Percentiles rank a stretch among this genome's conserved stretches.
Conservation (phyloP, 2,329 filamentous ascomycete genomes). For the Chaetothyriales sp. region DNA sequence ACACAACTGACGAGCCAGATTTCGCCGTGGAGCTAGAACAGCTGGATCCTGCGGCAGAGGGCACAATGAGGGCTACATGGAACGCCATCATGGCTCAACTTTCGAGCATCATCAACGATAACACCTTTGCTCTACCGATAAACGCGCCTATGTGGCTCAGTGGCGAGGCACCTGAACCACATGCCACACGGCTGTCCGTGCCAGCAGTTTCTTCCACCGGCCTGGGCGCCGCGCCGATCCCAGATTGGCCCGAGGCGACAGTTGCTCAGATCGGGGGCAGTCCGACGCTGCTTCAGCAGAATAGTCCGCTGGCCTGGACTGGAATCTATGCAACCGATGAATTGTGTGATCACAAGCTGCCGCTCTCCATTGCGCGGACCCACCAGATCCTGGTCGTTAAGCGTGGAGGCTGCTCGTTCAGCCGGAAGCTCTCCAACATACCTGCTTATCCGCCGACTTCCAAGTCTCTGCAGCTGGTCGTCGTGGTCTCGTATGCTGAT, state of each 20-base stretch:
- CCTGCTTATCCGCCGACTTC: constrained; percentile 53
- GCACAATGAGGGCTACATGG: constrained; percentile 16
- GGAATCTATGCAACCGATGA: constrained; percentile 56
- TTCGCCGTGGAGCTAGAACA: constrained; percentile 6
- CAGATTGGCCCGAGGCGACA: constrained; percentile 39
- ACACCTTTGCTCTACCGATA: constrained; percentile 1
- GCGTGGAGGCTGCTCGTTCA: constrained; percentile 73
- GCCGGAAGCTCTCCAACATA: constrained; percentile 69
- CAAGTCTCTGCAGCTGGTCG: constrained; percentile 58
- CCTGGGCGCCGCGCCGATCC: constrained; percentile 49
- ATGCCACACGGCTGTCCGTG: constrained; percentile 16
- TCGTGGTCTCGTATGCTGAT: constrained; percentile 55
- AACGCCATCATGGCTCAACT: constrained; percentile 17
- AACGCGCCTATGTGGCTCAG: background rate
- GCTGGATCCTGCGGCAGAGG: constrained; percentile 7
- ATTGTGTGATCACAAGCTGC: constrained; percentile 45
- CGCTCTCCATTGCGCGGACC: constrained; percentile 34
- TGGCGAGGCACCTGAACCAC: background rate
- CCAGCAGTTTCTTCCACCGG: constrained; percentile 37
- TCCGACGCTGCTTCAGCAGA: constrained; percentile 11
- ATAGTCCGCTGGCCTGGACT: constrained; percentile 47
- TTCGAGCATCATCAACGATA: constrained; percentile 12
- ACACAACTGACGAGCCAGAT: background rate
- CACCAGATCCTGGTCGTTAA: constrained; percentile 70
- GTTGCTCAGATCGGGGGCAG: constrained; percentile 20